phyloP scores from a whole-genome alignment of 1,139 yeast genomes.

The Debaryomyces fabryi region DNA sequence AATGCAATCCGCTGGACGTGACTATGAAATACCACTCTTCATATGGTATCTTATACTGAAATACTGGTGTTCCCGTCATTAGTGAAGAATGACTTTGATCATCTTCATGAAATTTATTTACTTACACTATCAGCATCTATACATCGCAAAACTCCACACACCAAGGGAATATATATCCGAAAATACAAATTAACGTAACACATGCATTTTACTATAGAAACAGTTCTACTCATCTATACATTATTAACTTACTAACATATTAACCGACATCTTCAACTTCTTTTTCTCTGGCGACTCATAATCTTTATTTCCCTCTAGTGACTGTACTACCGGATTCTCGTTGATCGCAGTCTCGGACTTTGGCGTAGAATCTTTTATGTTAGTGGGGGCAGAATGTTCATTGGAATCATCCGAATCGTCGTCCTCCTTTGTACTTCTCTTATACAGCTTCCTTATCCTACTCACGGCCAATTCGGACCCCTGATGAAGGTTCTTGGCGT shows the following conservation, averaged over 20 bases:
- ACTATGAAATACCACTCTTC: slow-evolving; percentile 35
- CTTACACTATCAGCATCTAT: not conserved
- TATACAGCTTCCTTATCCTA: slow-evolving; percentile 45
- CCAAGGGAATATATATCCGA: not conserved
- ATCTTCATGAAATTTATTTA: not conserved
- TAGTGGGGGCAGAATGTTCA: slow-evolving; percentile 1
- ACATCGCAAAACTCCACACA: not conserved
- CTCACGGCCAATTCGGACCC: slow-evolving; percentile 55
- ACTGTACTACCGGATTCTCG: not conserved
- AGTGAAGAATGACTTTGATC: not conserved
- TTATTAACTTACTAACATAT: slow-evolving; percentile 30
- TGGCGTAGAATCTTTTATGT: not conserved
- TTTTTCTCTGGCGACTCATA: slow-evolving; percentile 36
- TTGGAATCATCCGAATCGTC: slow-evolving; percentile 12
- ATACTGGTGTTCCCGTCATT: slow-evolving; percentile 16
- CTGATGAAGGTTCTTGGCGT: slow-evolving; percentile 91
- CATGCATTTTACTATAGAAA: slow-evolving; percentile 2
- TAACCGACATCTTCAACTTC: slow-evolving; percentile 47
- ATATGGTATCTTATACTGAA: slow-evolving; percentile 24
- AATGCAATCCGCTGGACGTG: slow-evolving; percentile 31
- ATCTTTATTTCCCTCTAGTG: slow-evolving; percentile 11
- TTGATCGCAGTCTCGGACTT: not conserved
- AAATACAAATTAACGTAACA: not conserved
- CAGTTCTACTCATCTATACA: not conserved
- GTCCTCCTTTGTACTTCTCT: slow-evolving; percentile 20